Conservation (phyloP, 805 yeast genomes). For the Ogataea glucozyma region DNA sequence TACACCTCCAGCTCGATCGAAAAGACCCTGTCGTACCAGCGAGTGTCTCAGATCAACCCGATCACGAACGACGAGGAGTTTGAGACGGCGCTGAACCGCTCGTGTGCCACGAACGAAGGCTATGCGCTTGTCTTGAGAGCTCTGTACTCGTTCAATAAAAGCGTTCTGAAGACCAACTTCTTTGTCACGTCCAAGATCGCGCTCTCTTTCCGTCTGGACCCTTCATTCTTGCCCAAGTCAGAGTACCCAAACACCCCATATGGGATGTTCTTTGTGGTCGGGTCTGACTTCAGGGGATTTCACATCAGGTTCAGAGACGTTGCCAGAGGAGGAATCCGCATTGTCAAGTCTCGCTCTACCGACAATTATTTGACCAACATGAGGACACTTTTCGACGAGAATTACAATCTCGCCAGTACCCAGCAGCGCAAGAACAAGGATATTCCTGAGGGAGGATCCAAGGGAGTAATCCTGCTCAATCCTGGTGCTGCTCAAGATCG, state of each 20-base stretch:
- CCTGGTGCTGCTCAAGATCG: slow-evolving; percentile 74
- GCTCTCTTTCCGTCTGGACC: slow-evolving; percentile 85
- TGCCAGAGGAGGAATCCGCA: slow-evolving; percentile 97
- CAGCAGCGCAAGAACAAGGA: slow-evolving; percentile 97
- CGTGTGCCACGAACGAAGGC: slow-evolving; percentile 78
- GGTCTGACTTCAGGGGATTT: slow-evolving; percentile 96
- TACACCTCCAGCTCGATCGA: slow-evolving; percentile 72
- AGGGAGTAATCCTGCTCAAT: slow-evolving; percentile 86
- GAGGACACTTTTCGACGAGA: slow-evolving; percentile 91
- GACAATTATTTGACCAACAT: slow-evolving; percentile 86
- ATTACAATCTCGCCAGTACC: slow-evolving; percentile 91
- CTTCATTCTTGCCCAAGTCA: slow-evolving; percentile 74
- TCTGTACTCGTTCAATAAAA: slow-evolving; percentile 78
- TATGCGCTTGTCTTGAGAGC: slow-evolving; percentile 80
- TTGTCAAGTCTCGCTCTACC: slow-evolving; percentile 80
- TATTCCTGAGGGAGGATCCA: slow-evolving; percentile 98
- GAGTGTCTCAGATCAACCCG: slow-evolving; percentile 75
- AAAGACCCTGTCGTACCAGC: slow-evolving; percentile 82
- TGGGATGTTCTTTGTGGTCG: slow-evolving; percentile 95
- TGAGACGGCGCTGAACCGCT: slow-evolving; percentile 60
- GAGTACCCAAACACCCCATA: slow-evolving; percentile 93
- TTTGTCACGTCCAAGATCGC: slow-evolving; percentile 94
- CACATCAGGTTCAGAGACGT: slow-evolving; percentile 96
- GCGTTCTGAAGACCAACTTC: slow-evolving; percentile 90
- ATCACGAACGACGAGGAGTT: slow-evolving; percentile 76